Evolutionary conservation across 192 early-diverging fungal genomes (phyloP), one percentile per base, ranked within the genome.

Genomic region (Coemansia sp.): DNA sequence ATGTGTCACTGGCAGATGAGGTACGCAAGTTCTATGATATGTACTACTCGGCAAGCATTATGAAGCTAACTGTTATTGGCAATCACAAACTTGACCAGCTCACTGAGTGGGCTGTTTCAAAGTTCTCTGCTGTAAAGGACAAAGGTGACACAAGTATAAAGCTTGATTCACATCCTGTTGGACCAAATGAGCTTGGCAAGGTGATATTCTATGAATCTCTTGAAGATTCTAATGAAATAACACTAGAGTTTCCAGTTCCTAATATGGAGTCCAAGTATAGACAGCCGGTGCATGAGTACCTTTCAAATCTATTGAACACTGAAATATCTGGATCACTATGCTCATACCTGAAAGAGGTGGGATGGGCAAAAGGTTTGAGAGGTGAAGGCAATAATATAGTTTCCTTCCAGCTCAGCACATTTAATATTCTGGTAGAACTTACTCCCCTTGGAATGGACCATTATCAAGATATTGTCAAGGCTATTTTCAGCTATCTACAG

Each of bases 311-410:
- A 19, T 86, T 98, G 66, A 89, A 88, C 0, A 88, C 92, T 68
- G 92, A 96, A 63, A 88, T 88, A 19, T 72, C 81, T 16, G 97
- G 97, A 4, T 96, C 95, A 2, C 78, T 98, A 60, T 72, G 92
- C 8, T 87, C 90, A 1, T 76, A 92, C 32, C 74, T 97, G 26
- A 94, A 94, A 67, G 85, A 89, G 48, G 85, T 89, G 42, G 90
- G 92, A 2, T 97, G 95, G 95, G 93, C 92, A 8, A 85, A 88
- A 2, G 0, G 8, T 21, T 32, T 71, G 61, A 46, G 26, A 26
- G 26, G 26, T 26, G 26, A 26, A 26, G 26, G 26, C 26, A 26
- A 26, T 2, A 26, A 15, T 21, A 64, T 48, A 19, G 7, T 2
- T 12, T 40, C 19, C 16, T 41, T 63, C 19, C 58, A 62, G 10